Base-by-base conservation (phyloP, 352 stramenopile genomes). In the Phytophthora pisi region DNA sequence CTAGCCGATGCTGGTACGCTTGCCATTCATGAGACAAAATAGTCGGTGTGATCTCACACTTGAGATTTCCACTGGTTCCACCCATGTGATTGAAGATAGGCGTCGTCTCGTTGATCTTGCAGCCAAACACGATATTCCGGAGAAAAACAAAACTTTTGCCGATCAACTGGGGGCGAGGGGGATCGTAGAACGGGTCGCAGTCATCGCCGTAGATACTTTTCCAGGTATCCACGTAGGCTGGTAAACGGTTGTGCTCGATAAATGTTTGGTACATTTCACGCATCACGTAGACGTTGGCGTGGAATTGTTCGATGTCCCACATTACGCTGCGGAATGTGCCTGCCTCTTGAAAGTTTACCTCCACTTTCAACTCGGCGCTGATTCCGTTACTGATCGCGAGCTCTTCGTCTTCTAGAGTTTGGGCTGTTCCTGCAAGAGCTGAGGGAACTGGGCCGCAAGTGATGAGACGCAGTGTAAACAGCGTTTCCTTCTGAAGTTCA, bases 251-350 rank as follows among this genome's bases (percentile, higher is more conserved):
- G 55, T 87, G 82, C 53, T 90, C 79, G 46, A 95, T 91, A 45
- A 94, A 95, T 7, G 86, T 78, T 57, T 95, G 86, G 54, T 97
- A 97, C 74, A 96, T 91, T 61, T 96, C 88, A 11, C 89, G 81
- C 90, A 97, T 97, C 11, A 79, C 63, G 55, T 92, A 96, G 16
- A 96, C 62, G 18, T 81, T 89, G 34, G 82, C 64, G 24, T 93
- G 75, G 56, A 97, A 96, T 57, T 87, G 80, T 0, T 96, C 88
- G 7, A 93, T 75, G 46, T 89, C 72, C 88, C 89, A 96, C 61
- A 93, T 74, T 11, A 89, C 85, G 18, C 77, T 89, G 10, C 86
- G 81, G 64, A 88, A 92, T 7, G 83, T 91, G 9, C 86, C 85
- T 7, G 74, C 66, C 30, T 96, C 88, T 66, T 92, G 81, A 20